Conservation (phyloP, 2,329 filamentous ascomycete genomes). For the Fusarium lyarnte region DNA sequence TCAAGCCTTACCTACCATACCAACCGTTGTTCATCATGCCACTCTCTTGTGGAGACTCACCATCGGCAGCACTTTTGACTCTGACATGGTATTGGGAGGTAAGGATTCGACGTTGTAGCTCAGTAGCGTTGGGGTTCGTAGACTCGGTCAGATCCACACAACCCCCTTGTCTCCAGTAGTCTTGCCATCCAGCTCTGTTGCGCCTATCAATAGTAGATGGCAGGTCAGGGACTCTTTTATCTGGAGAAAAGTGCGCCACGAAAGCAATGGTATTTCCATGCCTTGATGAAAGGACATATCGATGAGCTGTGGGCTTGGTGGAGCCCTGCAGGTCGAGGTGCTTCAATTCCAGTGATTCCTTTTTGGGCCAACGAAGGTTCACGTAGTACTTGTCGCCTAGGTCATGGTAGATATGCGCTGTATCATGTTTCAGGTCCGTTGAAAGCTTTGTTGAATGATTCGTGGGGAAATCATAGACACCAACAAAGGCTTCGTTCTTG, state of each 20-base stretch:
- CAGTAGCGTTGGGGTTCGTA: conserved; percentile 49
- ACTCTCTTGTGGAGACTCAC: conserved; percentile 54
- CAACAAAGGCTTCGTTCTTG: conserved; percentile 57
- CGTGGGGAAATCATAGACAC: conserved; percentile 50
- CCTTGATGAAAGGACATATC: conserved; percentile 44
- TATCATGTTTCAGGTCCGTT: background rate
- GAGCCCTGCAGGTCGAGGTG: conserved; percentile 40
- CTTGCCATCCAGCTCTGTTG: conserved; percentile 45
- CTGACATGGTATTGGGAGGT: conserved; percentile 56
- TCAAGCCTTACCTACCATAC: conserved; percentile 47
- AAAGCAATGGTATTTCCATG: conserved; percentile 38
- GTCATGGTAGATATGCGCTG: conserved; percentile 50
- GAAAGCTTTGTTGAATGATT: conserved; percentile 51
- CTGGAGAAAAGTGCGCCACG: conserved; percentile 48
- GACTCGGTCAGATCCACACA: conserved; percentile 54
- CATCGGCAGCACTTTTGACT: conserved; percentile 52
- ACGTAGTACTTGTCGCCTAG: conserved; percentile 52
- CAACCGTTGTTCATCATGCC: conserved; percentile 58
- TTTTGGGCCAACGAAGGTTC: conserved; percentile 48
- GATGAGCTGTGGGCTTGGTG: conserved; percentile 42
- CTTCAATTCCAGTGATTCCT: conserved; percentile 23
- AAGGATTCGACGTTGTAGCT: conserved; percentile 56
- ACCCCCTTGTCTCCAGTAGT: conserved; percentile 53
- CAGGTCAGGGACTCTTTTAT: conserved; percentile 35
- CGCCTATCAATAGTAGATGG: conserved; percentile 40